phyloP scores from a whole-genome alignment of 768 basidiomycete genomes.

The Xerocomus potaroensis region DNA sequence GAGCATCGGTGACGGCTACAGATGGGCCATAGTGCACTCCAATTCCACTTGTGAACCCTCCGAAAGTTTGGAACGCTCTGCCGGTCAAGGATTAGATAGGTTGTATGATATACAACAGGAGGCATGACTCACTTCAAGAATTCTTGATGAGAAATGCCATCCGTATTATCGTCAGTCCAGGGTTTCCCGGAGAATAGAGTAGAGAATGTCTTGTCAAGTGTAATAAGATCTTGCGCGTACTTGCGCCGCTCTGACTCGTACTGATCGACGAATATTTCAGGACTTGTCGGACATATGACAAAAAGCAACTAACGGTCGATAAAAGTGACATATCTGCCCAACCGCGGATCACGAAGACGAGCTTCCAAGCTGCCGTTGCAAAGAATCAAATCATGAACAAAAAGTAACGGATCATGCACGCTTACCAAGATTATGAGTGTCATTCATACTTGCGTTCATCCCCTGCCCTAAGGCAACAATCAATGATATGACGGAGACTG shows the following conservation, averaged over 20 bases:
- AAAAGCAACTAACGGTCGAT: constrained; percentile 36
- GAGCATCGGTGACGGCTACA: constrained; percentile 27
- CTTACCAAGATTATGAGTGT: constrained; percentile 47
- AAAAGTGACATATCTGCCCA: constrained; percentile 44
- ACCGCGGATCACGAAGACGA: constrained; percentile 45
- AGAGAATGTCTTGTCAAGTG: constrained; percentile 49
- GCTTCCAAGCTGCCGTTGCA: constrained; percentile 43
- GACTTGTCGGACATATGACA: neutral
- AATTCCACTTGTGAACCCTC: constrained; percentile 44
- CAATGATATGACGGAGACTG: neutral
- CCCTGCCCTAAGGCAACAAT: constrained; percentile 41
- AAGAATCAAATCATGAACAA: neutral
- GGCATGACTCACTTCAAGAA: constrained; percentile 37
- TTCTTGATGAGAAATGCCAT: constrained; percentile 39
- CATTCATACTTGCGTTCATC: constrained; percentile 53
- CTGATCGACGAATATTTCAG: constrained; percentile 20
- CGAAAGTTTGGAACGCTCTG: constrained; percentile 44
- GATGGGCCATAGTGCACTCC: constrained; percentile 49
- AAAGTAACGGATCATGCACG: neutral
- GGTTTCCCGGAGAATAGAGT: constrained; percentile 54
- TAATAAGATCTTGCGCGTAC: constrained; percentile 51
- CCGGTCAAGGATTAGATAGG: neutral
- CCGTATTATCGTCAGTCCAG: constrained; percentile 30
- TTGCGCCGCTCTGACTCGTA: constrained; percentile 52
- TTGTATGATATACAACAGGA: neutral